phyloP scores from a whole-genome alignment of 805 yeast species.

The Ogataea dorogensis region DNA sequence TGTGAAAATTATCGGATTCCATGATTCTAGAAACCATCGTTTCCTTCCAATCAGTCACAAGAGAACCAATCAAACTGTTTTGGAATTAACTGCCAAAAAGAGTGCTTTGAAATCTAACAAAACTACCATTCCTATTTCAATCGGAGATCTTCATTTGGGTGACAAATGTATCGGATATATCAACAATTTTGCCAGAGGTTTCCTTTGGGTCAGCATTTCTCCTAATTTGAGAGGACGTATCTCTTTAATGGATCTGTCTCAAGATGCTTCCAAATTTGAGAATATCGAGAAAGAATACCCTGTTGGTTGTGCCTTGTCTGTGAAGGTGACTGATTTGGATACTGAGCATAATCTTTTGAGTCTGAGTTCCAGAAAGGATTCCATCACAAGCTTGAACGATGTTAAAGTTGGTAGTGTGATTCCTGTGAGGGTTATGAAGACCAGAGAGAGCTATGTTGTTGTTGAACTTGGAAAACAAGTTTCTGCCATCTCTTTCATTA shows the following conservation, averaged over 20 bases:
- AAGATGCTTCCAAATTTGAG: slow-evolving; percentile 46
- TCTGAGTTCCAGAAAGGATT: slow-evolving; percentile 48
- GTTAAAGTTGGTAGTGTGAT: slow-evolving; percentile 51
- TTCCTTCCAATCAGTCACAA: slow-evolving; percentile 66
- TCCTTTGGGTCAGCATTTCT: slow-evolving; percentile 65
- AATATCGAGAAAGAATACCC: slow-evolving; percentile 61
- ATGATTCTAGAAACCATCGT: slow-evolving; percentile 65
- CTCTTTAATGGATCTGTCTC: slow-evolving; percentile 60
- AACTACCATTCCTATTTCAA: slow-evolving; percentile 31
- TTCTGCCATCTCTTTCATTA: slow-evolving; percentile 62
- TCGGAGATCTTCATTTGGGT: slow-evolving; percentile 49
- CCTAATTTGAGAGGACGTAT: slow-evolving; percentile 69
- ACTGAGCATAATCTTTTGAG: slow-evolving; percentile 48
- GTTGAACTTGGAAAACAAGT: slow-evolving; percentile 67
- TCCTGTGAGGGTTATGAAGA: slow-evolving; percentile 62
- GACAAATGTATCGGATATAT: slow-evolving; percentile 57
- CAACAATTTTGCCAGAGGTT: slow-evolving; percentile 59
- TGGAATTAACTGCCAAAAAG: slow-evolving; percentile 63
- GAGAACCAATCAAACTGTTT: slow-evolving; percentile 50
- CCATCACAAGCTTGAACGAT: slow-evolving; percentile 44
- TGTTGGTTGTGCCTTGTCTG: slow-evolving; percentile 66
- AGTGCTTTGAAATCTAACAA: slow-evolving; percentile 32
- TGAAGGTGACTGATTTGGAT: slow-evolving; percentile 54
- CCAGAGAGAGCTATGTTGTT: slow-evolving; percentile 57
- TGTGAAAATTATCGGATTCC: slow-evolving; percentile 73